phyloP scores from a whole-genome alignment of 176 grass and related monocot species.

The Zea luxurians region DNA sequence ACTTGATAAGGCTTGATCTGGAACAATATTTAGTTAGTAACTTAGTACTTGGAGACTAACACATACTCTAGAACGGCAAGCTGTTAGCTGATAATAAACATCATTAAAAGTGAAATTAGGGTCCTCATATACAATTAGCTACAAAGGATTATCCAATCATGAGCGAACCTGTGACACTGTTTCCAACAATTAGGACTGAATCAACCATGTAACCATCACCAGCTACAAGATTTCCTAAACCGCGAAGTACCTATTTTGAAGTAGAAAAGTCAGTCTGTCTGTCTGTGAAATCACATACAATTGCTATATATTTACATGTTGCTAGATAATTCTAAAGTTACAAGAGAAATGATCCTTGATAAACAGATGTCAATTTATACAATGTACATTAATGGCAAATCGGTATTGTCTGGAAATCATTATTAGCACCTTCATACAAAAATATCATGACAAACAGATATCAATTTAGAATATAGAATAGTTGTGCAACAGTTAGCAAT shows the following conservation, averaged over 20 bases:
- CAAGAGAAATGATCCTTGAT: background rate
- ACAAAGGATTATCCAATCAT: conserved; percentile 4
- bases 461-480: background rate
- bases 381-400: background rate
- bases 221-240: conserved; percentile 91
- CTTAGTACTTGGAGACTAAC: conserved; percentile 14
- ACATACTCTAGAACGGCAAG: background rate
- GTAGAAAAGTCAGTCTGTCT: conserved; percentile 34
- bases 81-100: conserved; percentile 6
- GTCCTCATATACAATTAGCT: conserved; percentile 14
- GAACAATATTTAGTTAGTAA: conserved; percentile 46
- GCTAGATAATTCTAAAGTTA: conserved; percentile 1
- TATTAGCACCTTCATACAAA: conserved; percentile 7
- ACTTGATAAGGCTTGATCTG: conserved; percentile 79
- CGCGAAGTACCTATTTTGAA: conserved; percentile 78
- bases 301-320: background rate
- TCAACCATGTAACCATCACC: conserved; percentile 73
- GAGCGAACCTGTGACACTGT: conserved; percentile 68
- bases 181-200: conserved; percentile 71
- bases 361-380: background rate
- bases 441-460: background rate
- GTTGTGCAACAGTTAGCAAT: background rate
- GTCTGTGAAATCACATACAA: conserved; percentile 23
- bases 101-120: conserved; percentile 19
- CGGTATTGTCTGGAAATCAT: background rate